Percentiles rank a stretch among this genome's conserved stretches.
Conservation (phyloP, 345 rosid genomes). For the Rhodomyrtus tomentosa region DNA sequence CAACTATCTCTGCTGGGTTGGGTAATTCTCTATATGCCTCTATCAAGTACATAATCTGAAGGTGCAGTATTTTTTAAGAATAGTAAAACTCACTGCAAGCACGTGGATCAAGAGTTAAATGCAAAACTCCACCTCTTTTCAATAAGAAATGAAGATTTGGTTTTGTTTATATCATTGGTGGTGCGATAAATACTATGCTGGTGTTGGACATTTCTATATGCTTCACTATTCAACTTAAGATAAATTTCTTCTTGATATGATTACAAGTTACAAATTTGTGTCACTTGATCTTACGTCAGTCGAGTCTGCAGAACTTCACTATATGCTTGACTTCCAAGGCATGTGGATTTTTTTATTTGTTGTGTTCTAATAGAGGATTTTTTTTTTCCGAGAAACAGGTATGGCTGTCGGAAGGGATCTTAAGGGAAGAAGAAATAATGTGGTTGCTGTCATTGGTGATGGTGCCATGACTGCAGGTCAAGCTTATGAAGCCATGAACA, state of each 20-base stretch:
- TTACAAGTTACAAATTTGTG: neutral
- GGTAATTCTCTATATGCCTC: slow-evolving; percentile 26
- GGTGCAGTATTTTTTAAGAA: neutral
- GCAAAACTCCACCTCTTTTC: neutral
- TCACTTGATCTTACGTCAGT: neutral
- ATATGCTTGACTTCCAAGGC: neutral
- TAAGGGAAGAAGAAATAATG: slow-evolving; percentile 61
- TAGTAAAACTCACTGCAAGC: neutral
- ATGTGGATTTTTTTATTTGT: neutral
- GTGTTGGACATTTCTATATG: neutral
- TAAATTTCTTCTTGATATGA: neutral
- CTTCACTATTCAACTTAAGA: neutral
- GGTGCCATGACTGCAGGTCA: slow-evolving; percentile 99
- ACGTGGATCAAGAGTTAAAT: neutral
- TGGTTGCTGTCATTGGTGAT: slow-evolving; percentile 84
- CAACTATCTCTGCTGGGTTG: slow-evolving; percentile 89
- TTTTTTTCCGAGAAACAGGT: slow-evolving; percentile 25
- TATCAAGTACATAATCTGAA: neutral
- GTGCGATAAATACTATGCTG: neutral
- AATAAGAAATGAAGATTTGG: neutral
- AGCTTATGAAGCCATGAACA: slow-evolving; percentile 99
- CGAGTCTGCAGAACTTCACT: neutral
- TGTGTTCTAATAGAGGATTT: neutral
- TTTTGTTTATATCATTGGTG: neutral
- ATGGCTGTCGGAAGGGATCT: slow-evolving; percentile 97